These are phyloP conservation scores for Globomyces sp. DNA, from an alignment of 371 early-diverging fungal genomes.

Conservation along the genomic window DNA sequence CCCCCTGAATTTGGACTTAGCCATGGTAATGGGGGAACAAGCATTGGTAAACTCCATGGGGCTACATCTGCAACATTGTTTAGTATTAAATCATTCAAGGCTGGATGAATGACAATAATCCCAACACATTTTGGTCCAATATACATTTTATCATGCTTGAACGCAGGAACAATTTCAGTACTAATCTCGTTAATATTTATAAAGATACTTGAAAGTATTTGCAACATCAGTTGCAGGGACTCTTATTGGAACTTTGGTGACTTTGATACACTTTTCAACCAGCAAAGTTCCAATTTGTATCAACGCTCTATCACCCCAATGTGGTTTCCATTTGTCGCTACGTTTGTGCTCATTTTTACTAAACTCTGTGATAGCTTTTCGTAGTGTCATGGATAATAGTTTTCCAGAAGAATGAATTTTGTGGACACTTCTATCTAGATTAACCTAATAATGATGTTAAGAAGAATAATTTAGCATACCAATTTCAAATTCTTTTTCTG, in stretches of 20 bases:
- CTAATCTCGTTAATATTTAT: background rate
- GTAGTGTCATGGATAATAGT: conserved; percentile 76
- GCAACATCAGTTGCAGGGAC: conserved; percentile 25
- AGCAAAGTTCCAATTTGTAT: conserved; percentile 57
- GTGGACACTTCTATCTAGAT: conserved; percentile 45
- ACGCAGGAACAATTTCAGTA: conserved; percentile 67
- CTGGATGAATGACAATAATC: conserved; percentile 68
- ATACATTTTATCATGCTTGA: conserved; percentile 71
- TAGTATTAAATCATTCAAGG: conserved; percentile 68
- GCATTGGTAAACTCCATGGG: conserved; percentile 89
- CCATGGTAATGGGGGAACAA: conserved; percentile 94
- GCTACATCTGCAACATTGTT: conserved; percentile 61
- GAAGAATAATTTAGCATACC: conserved; percentile 13
- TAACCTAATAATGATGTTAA: conserved; percentile 12
- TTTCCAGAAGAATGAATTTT: conserved; percentile 37
- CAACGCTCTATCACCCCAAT: conserved; percentile 46
- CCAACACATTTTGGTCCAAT: conserved; percentile 69
- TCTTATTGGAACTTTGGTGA: conserved; percentile 66
- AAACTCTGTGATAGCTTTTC: conserved; percentile 64
- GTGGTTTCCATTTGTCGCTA: conserved; percentile 41
- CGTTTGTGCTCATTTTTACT: conserved; percentile 27
- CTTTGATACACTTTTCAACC: conserved; percentile 68
- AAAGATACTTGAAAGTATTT: background rate
- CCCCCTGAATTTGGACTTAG: conserved; percentile 86
- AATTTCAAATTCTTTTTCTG: conserved; percentile 60